phyloP scores from a whole-genome alignment of 257 asterid species.

The Primulina eburnea region DNA sequence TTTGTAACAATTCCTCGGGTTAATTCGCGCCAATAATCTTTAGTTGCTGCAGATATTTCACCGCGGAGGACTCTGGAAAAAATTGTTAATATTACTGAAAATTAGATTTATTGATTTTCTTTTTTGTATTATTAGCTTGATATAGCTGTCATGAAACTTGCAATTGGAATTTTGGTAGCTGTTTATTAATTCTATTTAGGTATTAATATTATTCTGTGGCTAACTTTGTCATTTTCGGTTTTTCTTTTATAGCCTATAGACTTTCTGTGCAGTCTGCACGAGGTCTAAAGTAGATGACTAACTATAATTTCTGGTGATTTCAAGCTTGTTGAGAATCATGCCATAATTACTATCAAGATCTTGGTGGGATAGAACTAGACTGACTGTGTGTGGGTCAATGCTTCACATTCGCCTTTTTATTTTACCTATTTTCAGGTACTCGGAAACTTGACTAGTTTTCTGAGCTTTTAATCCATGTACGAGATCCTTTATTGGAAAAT shows the following conservation, averaged over 20 bases:
- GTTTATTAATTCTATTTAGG: background rate
- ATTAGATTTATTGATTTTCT: constrained; percentile 2
- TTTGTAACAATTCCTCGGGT: background rate
- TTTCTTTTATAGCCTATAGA: background rate
- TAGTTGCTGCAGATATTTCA: background rate
- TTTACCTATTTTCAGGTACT: background rate
- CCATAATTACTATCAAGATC: no score
- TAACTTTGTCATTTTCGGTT: background rate
- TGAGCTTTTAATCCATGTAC: constrained; percentile 9
- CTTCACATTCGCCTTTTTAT: background rate
- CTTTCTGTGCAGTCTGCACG: constrained; percentile 7
- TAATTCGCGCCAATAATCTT: background rate
- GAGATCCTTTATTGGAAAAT: background rate
- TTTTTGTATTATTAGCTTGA: constrained; percentile 2
- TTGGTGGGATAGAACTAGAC: constrained; percentile 10
- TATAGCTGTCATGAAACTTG: background rate
- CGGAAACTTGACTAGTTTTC: background rate
- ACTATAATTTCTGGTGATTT: background rate
- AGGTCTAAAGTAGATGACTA: constrained; percentile 2
- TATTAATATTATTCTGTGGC: background rate
- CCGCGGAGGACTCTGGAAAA: constrained; percentile 2
- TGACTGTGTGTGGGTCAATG: constrained; percentile 9
- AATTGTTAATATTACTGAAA: background rate
- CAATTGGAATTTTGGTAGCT: background rate
- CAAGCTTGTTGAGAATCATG: no score